phyloP scores from a whole-genome alignment of 257 asterid genomes.

The Schizonepeta tenuifolia region DNA sequence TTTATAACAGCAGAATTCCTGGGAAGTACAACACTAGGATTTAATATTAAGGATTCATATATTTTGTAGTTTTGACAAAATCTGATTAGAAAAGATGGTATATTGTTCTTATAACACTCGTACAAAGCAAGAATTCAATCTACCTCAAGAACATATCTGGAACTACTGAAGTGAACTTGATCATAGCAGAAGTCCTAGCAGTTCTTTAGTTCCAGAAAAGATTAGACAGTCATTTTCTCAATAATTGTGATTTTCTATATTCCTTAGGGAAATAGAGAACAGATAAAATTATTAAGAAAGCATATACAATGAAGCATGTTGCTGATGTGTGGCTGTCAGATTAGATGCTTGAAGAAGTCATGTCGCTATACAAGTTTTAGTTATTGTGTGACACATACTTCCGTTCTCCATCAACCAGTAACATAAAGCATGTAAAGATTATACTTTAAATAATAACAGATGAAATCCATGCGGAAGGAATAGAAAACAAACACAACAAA shows the following conservation, averaged over 20 bases:
- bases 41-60: constrained; percentile 8
- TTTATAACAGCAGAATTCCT: constrained; percentile 14
- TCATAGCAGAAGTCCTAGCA: constrained; percentile 6
- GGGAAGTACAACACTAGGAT: constrained; percentile 17
- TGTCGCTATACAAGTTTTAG: constrained; percentile 1
- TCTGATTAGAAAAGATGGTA: constrained; percentile 1
- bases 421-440: constrained; percentile 6
- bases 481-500: neutral
- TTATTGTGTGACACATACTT: constrained; percentile 15
- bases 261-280: constrained; percentile 3
- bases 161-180: constrained; percentile 15
- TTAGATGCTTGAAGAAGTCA: neutral
- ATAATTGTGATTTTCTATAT: neutral
- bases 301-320: constrained; percentile 8
- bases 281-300: constrained; percentile 11
- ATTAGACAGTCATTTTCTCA: constrained; percentile 2
- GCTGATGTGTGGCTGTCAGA: constrained; percentile 12
- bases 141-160: constrained; percentile 19
- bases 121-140: neutral
- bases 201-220: constrained; percentile 23
- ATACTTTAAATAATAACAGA: constrained; percentile 11
- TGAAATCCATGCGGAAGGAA: neutral
- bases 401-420: constrained; percentile 6
- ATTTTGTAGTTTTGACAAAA: neutral
- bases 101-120: neutral